These are phyloP conservation scores for Bruguiera parviflora DNA, from an alignment of 345 rosid genomes.

Conservation along the genomic window DNA sequence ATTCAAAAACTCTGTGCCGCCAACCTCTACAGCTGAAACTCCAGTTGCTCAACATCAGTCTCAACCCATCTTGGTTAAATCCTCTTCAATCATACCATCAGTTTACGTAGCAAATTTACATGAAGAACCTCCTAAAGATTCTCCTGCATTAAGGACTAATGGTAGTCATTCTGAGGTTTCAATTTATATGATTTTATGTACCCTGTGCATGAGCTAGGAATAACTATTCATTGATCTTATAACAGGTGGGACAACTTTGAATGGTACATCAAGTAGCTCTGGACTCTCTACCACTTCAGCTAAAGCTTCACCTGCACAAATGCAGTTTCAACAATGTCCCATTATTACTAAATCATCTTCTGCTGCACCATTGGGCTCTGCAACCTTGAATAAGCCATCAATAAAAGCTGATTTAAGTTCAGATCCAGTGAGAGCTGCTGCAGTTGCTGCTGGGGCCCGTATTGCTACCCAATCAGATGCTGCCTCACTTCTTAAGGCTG, in stretches of 20 bases:
- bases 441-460: slow-evolving; percentile 79
- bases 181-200: background rate
- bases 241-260: slow-evolving; percentile 30
- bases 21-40: slow-evolving; percentile 36
- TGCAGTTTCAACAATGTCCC: slow-evolving; percentile 38
- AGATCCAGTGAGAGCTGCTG: slow-evolving; percentile 67
- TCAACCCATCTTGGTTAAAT: slow-evolving; percentile 31
- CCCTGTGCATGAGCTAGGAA: background rate
- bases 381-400: slow-evolving; percentile 32
- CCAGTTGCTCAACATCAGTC: slow-evolving; percentile 39
- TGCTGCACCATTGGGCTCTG: slow-evolving; percentile 27
- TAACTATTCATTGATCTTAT: slow-evolving; percentile 1
- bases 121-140: background rate
- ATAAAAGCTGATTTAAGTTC: slow-evolving; percentile 36
- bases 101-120: slow-evolving; percentile 15
- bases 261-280: slow-evolving; percentile 26
- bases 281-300: slow-evolving; percentile 22
- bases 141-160: background rate
- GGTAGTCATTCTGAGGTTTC: slow-evolving; percentile 1
- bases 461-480: slow-evolving; percentile 54
- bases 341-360: slow-evolving; percentile 34
- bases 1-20: slow-evolving; percentile 25
- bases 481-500: slow-evolving; percentile 51
- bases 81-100: slow-evolving; percentile 32
- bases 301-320: slow-evolving; percentile 41